phyloP scores from a whole-genome alignment of 2,329 filamentous ascomycete species.

The Ambrosiella cleistominuta region DNA sequence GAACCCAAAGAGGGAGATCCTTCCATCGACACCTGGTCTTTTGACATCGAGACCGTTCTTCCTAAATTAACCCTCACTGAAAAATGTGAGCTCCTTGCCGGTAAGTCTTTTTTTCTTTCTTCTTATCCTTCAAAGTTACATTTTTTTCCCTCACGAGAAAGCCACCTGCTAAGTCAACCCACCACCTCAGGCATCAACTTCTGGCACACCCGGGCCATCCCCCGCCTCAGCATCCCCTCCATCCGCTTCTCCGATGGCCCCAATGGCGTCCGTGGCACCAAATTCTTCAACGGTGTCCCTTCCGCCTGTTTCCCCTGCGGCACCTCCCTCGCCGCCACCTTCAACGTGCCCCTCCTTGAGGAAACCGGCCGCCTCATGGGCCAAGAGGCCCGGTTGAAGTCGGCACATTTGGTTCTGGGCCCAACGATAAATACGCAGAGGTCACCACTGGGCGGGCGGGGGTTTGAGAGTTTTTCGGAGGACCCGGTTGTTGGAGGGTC shows the following conservation, averaged over 20 bases:
- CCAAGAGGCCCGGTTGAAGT: slow-evolving; percentile 49
- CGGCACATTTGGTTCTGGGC: slow-evolving; percentile 54
- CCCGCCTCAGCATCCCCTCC: slow-evolving; percentile 46
- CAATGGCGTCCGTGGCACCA: slow-evolving; percentile 52
- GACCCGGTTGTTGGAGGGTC: slow-evolving; percentile 40
- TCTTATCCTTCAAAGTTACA: background rate
- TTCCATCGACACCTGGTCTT: slow-evolving; percentile 12
- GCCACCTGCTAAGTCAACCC: slow-evolving; percentile 37
- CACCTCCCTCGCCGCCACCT: slow-evolving; percentile 61
- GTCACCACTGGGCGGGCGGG: slow-evolving; percentile 40
- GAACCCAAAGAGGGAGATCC: background rate
- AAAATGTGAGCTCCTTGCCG: slow-evolving; percentile 65
- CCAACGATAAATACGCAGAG: slow-evolving; percentile 48
- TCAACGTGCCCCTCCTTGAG: slow-evolving; percentile 60
- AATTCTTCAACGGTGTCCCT: slow-evolving; percentile 39
- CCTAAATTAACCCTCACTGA: slow-evolving; percentile 53
- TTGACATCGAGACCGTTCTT: slow-evolving; percentile 43
- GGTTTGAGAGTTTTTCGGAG: slow-evolving; percentile 41
- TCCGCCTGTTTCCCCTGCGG: slow-evolving; percentile 64
- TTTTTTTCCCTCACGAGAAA: background rate
- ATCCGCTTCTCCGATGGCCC: slow-evolving; percentile 71
- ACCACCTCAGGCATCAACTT: slow-evolving; percentile 41
- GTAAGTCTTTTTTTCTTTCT: slow-evolving; percentile 26
- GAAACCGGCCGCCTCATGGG: slow-evolving; percentile 52
- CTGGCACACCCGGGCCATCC: slow-evolving; percentile 35